These are phyloP conservation scores for Diaporthe capsici DNA, from an alignment of 2,329 filamentous ascomycete genomes.

Conservation along the genomic window DNA sequence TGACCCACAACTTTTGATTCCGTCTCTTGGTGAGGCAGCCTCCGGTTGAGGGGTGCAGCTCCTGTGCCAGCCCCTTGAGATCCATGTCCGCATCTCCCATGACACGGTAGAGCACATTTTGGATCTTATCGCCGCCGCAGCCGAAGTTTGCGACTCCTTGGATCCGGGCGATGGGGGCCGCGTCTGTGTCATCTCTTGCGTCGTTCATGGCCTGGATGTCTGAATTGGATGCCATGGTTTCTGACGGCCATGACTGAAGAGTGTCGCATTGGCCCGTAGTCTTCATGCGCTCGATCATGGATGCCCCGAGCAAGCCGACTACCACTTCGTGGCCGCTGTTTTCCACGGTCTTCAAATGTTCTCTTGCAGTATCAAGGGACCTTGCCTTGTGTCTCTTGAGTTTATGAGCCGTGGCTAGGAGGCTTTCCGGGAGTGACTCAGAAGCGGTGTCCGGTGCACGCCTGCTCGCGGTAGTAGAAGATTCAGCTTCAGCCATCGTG, in stretches of 20 bases:
- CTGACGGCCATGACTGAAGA: constrained; percentile 42
- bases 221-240: constrained; percentile 8
- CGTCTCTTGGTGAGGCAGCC: background rate
- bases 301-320: constrained; percentile 44
- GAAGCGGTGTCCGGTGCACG: fast-evolving
- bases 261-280: constrained; percentile 42
- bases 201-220: background rate
- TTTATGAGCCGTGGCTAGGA: background rate
- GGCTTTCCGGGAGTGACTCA: no score
- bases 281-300: constrained; percentile 46
- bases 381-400: background rate
- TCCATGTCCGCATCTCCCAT: constrained; percentile 26
- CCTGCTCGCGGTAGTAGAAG: background rate
- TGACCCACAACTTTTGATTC: constrained; percentile 42
- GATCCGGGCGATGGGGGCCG: background rate
- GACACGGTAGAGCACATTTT: constrained; percentile 45
- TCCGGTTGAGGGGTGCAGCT: background rate
- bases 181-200: no score
- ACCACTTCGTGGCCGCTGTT: background rate
- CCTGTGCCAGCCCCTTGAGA: background rate
- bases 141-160: constrained; percentile 43
- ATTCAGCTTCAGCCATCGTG: background rate
- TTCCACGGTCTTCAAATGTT: constrained; percentile 1
- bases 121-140: constrained; percentile 46
- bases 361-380: background rate